A percentile compares a stretch with the other conserved stretches of the same genome.
These are phyloP conservation scores for Blastobotrys capitulatus DNA, from an alignment of 1,139 yeast genomes.

Conservation along the genomic window DNA sequence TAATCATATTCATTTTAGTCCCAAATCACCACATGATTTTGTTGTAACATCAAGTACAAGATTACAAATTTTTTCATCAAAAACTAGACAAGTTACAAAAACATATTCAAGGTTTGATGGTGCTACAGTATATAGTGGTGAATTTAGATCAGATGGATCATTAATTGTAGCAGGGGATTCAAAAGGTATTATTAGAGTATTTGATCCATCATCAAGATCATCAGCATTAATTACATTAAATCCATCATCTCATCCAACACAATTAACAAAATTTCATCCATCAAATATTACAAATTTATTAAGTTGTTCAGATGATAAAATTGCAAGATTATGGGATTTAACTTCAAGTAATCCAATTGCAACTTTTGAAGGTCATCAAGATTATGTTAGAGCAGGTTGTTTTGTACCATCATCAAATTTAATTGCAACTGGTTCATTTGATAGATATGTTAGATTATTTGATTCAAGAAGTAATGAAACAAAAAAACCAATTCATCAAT, in stretches of 20 bases:
- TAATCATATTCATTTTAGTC: constrained; percentile 82
- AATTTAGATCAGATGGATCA: constrained; percentile 77
- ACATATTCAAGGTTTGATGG: constrained; percentile 91
- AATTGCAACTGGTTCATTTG: constrained; percentile 91
- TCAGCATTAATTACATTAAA: constrained; percentile 70
- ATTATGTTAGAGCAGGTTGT: constrained; percentile 78
- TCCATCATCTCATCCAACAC: constrained; percentile 84
- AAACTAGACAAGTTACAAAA: constrained; percentile 84
- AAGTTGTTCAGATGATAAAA: constrained; percentile 89
- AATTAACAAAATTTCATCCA: constrained; percentile 90
- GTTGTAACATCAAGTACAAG: constrained; percentile 91
- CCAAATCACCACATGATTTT: constrained; percentile 81
- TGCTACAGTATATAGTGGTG: constrained; percentile 53
- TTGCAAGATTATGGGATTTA: constrained; percentile 83
- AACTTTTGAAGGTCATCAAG: constrained; percentile 72
- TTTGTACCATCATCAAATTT: constrained; percentile 75
- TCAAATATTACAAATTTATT: constrained; percentile 62
- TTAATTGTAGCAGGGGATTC: constrained; percentile 85
- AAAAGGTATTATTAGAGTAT: constrained; percentile 77
- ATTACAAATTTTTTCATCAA: constrained; percentile 85
- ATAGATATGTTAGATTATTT: constrained; percentile 78
- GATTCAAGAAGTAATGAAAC: constrained; percentile 62
- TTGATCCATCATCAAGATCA: constrained; percentile 70
- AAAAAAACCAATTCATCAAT: constrained; percentile 45
- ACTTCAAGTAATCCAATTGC: constrained; percentile 65